Evolutionary conservation across 2,329 filamentous ascomycete genomes (phyloP).

Genomic region (Monosporascus sp.): DNA sequence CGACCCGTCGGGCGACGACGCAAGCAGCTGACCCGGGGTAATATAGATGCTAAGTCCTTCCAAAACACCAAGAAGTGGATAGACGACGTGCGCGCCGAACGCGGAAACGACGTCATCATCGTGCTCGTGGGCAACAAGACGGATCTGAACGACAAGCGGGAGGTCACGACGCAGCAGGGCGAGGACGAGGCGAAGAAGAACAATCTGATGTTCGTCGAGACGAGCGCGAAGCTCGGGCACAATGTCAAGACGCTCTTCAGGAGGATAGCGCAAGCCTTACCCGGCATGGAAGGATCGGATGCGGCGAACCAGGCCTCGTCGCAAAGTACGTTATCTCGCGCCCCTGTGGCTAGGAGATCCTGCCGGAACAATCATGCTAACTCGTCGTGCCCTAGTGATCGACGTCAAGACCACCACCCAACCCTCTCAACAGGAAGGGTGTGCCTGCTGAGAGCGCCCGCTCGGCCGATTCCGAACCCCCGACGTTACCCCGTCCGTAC

Average conservation of each 20-base stretch:
- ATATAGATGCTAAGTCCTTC: slow-evolving; percentile 82
- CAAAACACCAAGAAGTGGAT: slow-evolving; percentile 99
- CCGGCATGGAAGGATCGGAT: slow-evolving; percentile 92
- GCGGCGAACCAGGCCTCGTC: slow-evolving; percentile 64
- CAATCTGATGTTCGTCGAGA: slow-evolving; percentile 98
- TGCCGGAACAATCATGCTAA: slow-evolving; percentile 17
- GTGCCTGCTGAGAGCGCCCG: slow-evolving; percentile 48
- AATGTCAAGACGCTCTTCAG: slow-evolving; percentile 98
- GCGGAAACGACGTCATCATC: slow-evolving; percentile 98
- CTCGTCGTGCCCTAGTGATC: slow-evolving; percentile 58
- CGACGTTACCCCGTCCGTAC: neutral
- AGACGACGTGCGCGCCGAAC: slow-evolving; percentile 92
- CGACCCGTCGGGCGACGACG: neutral
- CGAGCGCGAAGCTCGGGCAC: slow-evolving; percentile 93
- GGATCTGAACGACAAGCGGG: slow-evolving; percentile 94
- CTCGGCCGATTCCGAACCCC: neutral
- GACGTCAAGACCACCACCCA: slow-evolving; percentile 81
- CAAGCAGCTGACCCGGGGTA: slow-evolving; percentile 14
- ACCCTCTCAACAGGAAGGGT: slow-evolving; percentile 66
- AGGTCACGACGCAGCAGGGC: slow-evolving; percentile 92
- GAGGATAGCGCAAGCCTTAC: slow-evolving; percentile 94
- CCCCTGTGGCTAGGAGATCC: neutral
- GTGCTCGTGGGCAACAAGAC: slow-evolving; percentile 99
- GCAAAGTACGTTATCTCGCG: slow-evolving; percentile 60
- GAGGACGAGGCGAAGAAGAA: slow-evolving; percentile 98